Evolutionary conservation across 352 stramenopile species (phyloP).

Genomic region (Pythium dissotocum): DNA sequence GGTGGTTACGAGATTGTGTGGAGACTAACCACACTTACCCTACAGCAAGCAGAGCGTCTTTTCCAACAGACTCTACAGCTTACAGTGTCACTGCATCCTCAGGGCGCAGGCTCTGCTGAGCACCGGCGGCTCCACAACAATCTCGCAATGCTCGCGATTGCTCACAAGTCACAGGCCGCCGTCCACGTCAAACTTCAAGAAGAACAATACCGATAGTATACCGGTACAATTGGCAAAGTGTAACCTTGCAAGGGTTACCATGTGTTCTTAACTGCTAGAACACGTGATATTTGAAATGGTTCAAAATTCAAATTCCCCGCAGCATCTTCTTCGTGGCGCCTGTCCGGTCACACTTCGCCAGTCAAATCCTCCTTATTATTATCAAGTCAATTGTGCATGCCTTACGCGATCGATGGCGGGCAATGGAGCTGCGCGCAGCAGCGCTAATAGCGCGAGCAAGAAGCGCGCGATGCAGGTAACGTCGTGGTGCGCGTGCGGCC

Average conservation of each 20-base stretch:
- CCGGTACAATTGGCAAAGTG: conserved; percentile 1
- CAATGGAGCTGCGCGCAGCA: neutral
- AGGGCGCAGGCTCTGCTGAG: neutral
- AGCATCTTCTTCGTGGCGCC: neutral
- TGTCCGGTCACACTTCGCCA: neutral
- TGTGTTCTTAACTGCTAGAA: neutral
- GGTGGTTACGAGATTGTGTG: neutral
- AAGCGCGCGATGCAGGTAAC: conserved; percentile 32
- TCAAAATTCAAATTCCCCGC: conserved; percentile 18
- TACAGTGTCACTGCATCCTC: conserved; percentile 6
- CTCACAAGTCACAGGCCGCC: conserved; percentile 29
- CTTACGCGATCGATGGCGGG: neutral
- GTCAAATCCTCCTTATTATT: neutral
- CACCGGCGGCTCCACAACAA: conserved; percentile 60
- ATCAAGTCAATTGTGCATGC: neutral
- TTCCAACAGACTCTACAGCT: conserved; percentile 42
- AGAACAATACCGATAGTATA: conserved; percentile 15
- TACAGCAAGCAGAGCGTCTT: conserved; percentile 41
- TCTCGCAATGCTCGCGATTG: conserved; percentile 57
- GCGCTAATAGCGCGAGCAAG: conserved; percentile 14
- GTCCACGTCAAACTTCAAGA: conserved; percentile 26
- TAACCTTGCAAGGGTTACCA: neutral
- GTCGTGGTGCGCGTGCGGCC: conserved; percentile 51
- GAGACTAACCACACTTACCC: neutral
- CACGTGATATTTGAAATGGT: neutral